Conservation (phyloP, 345 rosid species). For the Noccaea bulbosa region DNA sequence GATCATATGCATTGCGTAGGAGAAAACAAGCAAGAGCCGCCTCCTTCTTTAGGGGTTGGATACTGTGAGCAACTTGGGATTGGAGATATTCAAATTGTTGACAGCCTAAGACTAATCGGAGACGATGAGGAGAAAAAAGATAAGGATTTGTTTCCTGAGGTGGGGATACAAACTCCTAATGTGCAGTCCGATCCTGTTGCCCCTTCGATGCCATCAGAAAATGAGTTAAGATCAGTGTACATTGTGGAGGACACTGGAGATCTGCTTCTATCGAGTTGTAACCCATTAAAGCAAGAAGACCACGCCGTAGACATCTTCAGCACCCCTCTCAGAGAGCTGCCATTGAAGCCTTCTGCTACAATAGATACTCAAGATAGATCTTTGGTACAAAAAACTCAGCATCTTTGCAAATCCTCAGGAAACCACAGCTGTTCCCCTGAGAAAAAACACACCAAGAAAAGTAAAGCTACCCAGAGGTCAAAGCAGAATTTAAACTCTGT, state of each 20-base stretch:
- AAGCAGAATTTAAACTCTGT: slow-evolving; percentile 41
- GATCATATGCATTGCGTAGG: slow-evolving; percentile 25
- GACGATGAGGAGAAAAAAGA: slow-evolving; percentile 35
- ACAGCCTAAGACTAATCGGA: slow-evolving; percentile 23
- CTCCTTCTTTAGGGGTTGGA: slow-evolving; percentile 22
- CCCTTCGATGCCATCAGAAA: slow-evolving; percentile 41
- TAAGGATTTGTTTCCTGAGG: slow-evolving; percentile 35
- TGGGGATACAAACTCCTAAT: slow-evolving; percentile 26
- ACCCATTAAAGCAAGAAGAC: slow-evolving; percentile 28
- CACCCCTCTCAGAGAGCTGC: slow-evolving; percentile 40
- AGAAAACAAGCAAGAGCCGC: slow-evolving; percentile 29
- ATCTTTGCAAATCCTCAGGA: slow-evolving; percentile 43
- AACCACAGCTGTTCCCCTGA: slow-evolving; percentile 44
- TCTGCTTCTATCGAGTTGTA: slow-evolving; percentile 32
- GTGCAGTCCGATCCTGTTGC: slow-evolving; percentile 17
- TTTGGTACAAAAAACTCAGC: slow-evolving; percentile 45
- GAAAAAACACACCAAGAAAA: slow-evolving; percentile 48
- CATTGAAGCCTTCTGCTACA: slow-evolving; percentile 40
- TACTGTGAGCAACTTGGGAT: slow-evolving; percentile 19
- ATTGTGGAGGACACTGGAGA: slow-evolving; percentile 41
- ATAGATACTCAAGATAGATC: slow-evolving; percentile 31
- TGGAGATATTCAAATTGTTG: slow-evolving; percentile 32
- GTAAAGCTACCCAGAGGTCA: slow-evolving; percentile 43
- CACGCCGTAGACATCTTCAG: slow-evolving; percentile 27
- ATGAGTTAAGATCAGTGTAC: slow-evolving; percentile 38